Evolutionary conservation across 2,329 filamentous ascomycete genomes (phyloP).

Genomic region (Scedosporium apiospermum): DNA sequence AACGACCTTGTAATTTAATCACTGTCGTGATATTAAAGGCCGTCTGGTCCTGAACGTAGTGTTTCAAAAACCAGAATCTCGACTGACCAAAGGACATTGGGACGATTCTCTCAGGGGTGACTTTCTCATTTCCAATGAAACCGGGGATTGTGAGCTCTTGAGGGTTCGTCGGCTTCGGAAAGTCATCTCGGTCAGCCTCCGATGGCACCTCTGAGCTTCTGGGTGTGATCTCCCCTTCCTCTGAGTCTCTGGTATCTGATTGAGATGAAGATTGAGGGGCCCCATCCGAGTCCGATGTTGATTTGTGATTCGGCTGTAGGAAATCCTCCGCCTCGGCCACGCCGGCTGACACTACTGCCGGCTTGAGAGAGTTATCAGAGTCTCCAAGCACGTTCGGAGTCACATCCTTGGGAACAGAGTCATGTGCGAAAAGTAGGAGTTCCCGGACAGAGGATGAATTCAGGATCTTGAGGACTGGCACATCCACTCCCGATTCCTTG

Average conservation of each 20-base stretch:
- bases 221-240: neutral
- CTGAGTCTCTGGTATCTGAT: neutral
- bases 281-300: neutral
- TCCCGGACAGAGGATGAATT: conserved; percentile 5
- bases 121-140: neutral
- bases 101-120: conserved; percentile 7
- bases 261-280: neutral
- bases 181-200: neutral
- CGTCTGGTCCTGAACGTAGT: conserved; percentile 23
- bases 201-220: neutral
- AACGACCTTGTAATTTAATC: conserved; percentile 19
- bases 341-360: neutral
- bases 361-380: neutral
- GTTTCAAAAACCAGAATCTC: conserved; percentile 28
- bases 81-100: conserved; percentile 27
- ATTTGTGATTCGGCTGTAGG: neutral
- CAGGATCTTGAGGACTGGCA: conserved; percentile 32
- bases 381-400: neutral
- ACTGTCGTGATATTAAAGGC: conserved; percentile 27
- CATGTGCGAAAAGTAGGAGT: neutral
- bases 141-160: neutral
- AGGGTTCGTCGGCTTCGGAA: neutral
- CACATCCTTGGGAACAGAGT: neutral
- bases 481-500: conserved; percentile 31
- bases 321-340: neutral